Base-by-base conservation (phyloP, 805 yeast genomes). In the Candida endomychidarum region DNA sequence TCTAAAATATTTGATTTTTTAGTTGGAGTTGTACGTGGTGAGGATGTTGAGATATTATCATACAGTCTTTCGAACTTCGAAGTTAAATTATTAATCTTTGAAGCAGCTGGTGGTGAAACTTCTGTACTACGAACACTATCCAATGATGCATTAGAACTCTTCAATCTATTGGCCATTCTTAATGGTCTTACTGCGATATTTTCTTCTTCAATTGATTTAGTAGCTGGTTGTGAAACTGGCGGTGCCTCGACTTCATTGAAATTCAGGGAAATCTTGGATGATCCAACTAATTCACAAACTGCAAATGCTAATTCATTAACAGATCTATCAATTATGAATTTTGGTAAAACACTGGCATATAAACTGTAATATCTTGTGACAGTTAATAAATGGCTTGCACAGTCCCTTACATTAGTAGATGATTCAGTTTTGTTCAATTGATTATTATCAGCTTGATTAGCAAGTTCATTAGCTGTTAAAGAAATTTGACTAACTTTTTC, bases 311-410 rank as follows among this genome's bases (percentile, higher is more conserved):
- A 65, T 53, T 89, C 96, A 31, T 85, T 75, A 8, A 86, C 64
- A 0, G 97, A 82, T 16, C 88, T 76, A 60, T 87, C 83, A 14
- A 89, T 73, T 2, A 88, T 74, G 15, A 83, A 63, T 38, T 72
- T 74, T 0, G 96, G 96, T 40, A 87, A 61, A 2, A 86, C 53
- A n/a, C 73, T 70, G 3, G 75, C 67, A 50, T 84, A 82, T 8
- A 80, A 64, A 0, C 85, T 77, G 58, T 69, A 84, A 54, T 87
- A 86, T 52, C 96, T 73, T 1, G 90, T 77, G 1, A 88, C 74
- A 3, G 96, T 81, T 29, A 91, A 78, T 0, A 81, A 76, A 60
- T 84, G 88, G 12, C 89, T 78, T 17, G 85, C 75, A 0, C 91
- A 73, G 32, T 83, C 82, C 41, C 82, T 77, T 4, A 86, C 69